phyloP scores from a whole-genome alignment of 2,329 filamentous ascomycete species.

The Diatrype stigma region DNA sequence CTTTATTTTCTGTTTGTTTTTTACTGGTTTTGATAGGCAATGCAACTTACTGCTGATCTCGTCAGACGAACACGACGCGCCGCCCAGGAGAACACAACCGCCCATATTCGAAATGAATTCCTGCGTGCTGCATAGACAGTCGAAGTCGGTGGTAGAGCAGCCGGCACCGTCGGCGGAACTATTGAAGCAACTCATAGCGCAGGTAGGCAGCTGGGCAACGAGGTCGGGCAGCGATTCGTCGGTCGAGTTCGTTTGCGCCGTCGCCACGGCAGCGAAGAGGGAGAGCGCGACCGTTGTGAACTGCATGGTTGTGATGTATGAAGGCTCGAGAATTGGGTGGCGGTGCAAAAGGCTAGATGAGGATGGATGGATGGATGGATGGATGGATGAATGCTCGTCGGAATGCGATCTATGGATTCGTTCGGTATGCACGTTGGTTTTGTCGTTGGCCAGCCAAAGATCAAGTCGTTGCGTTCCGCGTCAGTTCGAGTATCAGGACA shows the following conservation, averaged over 20 bases:
- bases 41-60: conserved; percentile 21
- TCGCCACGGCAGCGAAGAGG: conserved; percentile 19
- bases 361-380: neutral
- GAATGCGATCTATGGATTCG: too few relatives aligned
- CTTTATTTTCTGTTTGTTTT: too few relatives aligned
- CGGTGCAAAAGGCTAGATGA: neutral
- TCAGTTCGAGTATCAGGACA: too few relatives aligned
- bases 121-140: conserved; percentile 24
- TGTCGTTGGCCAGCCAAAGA: too few relatives aligned
- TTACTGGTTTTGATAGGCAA: too few relatives aligned
- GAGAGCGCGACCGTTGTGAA: conserved; percentile 14
- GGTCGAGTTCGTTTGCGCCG: conserved; percentile 15
- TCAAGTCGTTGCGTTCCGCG: too few relatives aligned
- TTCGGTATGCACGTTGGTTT: too few relatives aligned
- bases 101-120: conserved; percentile 20
- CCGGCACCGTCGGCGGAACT: conserved; percentile 15
- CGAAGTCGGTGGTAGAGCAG: conserved; percentile 24
- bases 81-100: conserved; percentile 15
- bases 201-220: conserved; percentile 24
- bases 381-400: neutral
- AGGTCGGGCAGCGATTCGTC: conserved; percentile 22
- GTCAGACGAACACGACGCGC: conserved; percentile 15
- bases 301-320: conserved; percentile 11
- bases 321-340: neutral
- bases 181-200: conserved; percentile 22